Percentiles rank a stretch among this genome's conserved stretches.
phyloP scores from a whole-genome alignment of 768 basidiomycete species.

The Rhizopogon roseolus region DNA sequence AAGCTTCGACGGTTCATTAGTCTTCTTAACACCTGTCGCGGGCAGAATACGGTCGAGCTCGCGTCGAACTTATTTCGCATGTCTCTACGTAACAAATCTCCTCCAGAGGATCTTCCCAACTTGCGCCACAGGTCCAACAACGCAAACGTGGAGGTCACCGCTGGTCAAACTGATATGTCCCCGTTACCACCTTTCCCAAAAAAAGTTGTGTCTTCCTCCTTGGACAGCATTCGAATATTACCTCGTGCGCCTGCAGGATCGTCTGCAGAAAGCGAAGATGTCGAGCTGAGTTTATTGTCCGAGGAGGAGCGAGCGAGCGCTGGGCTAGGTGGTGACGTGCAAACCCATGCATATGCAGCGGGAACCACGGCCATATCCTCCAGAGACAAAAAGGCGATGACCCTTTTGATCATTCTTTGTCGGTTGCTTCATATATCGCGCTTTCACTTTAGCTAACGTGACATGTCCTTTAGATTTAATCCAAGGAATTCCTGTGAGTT shows the following conservation, averaged over 20 bases:
- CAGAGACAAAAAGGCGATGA: conserved; percentile 83
- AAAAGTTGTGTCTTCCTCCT: conserved; percentile 52
- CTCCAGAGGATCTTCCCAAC: conserved; percentile 20
- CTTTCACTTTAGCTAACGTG: conserved; percentile 11
- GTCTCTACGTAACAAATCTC: conserved; percentile 21
- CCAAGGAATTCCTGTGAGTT: conserved; percentile 85
- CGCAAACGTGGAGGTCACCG: conserved; percentile 37
- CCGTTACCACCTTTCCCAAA: conserved; percentile 30
- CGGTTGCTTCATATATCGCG: conserved; percentile 29
- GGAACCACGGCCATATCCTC: conserved; percentile 51
- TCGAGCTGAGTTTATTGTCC: conserved; percentile 57
- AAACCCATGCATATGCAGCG: conserved; percentile 25
- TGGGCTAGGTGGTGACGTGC: conserved; percentile 29
- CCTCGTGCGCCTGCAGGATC: conserved; percentile 38
- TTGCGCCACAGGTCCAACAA: conserved; percentile 25
- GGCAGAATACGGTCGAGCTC: not conserved
- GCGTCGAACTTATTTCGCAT: conserved; percentile 12
- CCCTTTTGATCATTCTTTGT: conserved; percentile 84
- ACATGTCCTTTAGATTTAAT: conserved; percentile 50
- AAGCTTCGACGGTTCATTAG: not conserved
- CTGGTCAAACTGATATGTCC: conserved; percentile 15
- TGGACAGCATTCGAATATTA: conserved; percentile 54
- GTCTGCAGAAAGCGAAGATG: conserved; percentile 41
- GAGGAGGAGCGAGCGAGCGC: conserved; percentile 51
- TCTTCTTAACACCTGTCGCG: not conserved